Evolutionary conservation across 2,329 filamentous ascomycete species (phyloP).

Genomic region (Epichloe hybrida): DNA sequence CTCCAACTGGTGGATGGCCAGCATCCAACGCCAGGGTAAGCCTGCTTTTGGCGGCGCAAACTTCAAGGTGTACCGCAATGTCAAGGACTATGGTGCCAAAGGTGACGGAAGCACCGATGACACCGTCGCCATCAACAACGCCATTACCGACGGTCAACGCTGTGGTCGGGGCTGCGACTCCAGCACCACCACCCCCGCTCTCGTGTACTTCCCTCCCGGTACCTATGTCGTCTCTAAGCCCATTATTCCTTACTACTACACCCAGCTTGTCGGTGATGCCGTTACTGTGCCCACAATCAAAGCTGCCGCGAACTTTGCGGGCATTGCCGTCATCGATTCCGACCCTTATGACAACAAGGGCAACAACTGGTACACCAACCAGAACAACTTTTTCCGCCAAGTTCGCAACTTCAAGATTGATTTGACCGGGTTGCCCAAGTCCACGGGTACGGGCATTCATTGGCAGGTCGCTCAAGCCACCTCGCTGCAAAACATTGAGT

Average conservation of each 20-base stretch:
- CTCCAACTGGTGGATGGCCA: conserved; percentile 57
- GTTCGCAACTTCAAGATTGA: conserved; percentile 75
- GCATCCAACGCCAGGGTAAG: conserved; percentile 54
- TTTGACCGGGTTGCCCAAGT: conserved; percentile 48
- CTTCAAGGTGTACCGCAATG: conserved; percentile 67
- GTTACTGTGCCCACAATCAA: conserved; percentile 60
- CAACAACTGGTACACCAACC: conserved; percentile 65
- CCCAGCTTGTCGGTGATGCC: conserved; percentile 78
- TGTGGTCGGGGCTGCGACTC: conserved; percentile 77
- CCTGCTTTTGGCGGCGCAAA: conserved; percentile 40
- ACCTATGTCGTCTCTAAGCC: conserved; percentile 72
- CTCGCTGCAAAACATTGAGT: conserved; percentile 66
- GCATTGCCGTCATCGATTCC: conserved; percentile 80
- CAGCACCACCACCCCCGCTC: conserved; percentile 65
- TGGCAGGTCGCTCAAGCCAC: conserved; percentile 81
- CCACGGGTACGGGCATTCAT: conserved; percentile 57
- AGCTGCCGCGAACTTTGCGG: conserved; percentile 55
- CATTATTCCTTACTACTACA: conserved; percentile 82
- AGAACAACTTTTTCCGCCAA: conserved; percentile 75
- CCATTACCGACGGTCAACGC: conserved; percentile 63
- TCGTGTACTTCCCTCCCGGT: conserved; percentile 85
- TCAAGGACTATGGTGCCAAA: conserved; percentile 60
- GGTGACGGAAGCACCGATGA: conserved; percentile 64
- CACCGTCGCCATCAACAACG: conserved; percentile 75
- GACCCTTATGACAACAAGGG: conserved; percentile 66